These are phyloP conservation scores for Dryas alaskensis DNA, from an alignment of 306 rosid genomes.

Conservation along the genomic window DNA sequence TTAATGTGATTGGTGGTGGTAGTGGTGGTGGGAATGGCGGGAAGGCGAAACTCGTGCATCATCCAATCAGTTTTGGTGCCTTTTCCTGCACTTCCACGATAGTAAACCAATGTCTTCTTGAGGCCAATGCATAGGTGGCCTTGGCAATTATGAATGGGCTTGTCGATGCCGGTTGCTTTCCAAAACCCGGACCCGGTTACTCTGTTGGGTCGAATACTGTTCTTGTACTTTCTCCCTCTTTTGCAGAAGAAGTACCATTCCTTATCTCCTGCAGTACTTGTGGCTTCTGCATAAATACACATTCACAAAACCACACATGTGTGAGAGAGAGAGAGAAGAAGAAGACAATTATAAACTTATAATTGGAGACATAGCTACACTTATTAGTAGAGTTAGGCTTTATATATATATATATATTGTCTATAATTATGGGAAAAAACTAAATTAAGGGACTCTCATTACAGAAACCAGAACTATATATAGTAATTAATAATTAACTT, in stretches of 20 bases:
- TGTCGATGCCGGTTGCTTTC: conserved; percentile 95
- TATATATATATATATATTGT: too few species aligned
- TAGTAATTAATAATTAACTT: too few species aligned
- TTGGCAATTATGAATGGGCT: conserved; percentile 40
- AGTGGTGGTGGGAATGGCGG: conserved; percentile 2
- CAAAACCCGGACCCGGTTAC: conserved; percentile 88
- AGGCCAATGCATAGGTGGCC: conserved; percentile 65
- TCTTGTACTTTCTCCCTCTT: conserved; percentile 92
- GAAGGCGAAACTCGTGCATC: conserved; percentile 98
- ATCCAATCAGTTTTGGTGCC: conserved; percentile 98
- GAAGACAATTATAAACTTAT: too few species aligned
- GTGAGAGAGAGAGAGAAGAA: too few species aligned
- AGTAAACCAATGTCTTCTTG: conserved; percentile 84
- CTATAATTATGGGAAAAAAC: too few species aligned
- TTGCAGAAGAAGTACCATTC: conserved; percentile 81
- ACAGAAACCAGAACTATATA: too few species aligned
- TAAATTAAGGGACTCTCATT: too few species aligned
- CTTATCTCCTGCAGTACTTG: conserved; percentile 46
- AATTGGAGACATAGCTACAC: too few species aligned
- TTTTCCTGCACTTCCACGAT: conserved; percentile 85
- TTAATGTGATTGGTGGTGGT: too few species aligned
- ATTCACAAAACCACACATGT: too few species aligned
- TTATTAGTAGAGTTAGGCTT: too few species aligned
- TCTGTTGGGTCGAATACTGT: conserved; percentile 80
- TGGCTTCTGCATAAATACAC: conserved; percentile 31